Evolutionary conservation across 306 rosid genomes (phyloP), one percentile per base, ranked within the genome.

Genomic region (Glycyrrhiza uralensis): DNA sequence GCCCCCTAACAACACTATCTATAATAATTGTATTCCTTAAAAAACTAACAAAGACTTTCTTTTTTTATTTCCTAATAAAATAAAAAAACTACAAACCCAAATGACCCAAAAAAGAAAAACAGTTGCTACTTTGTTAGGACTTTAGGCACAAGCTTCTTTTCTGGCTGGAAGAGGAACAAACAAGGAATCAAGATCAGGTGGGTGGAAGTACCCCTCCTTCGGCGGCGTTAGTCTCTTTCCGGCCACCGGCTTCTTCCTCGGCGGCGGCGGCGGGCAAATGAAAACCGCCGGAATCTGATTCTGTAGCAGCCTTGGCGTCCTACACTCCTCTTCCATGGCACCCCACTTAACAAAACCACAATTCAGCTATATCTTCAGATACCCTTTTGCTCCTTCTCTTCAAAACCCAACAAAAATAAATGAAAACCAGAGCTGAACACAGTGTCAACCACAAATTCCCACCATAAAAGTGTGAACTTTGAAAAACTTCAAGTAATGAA

Each of bases 181-280:
- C 70, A 92, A 78, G 17, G 91, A 64, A 15, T 92, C 97, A 11
- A 92, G 93, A 76, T 92, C 96, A 17, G 97, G 93, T 11, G 93
- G 87, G 24, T 87, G 88, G 51, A 92, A 92, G 67, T 85, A 89
- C 24, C 91, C 96, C 5, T 81, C 86, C 76, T 77, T 84, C 0
- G 89, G 96, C 3, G 88, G 93, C 2, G 76, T 74, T 22, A 49
- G 73, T 51, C 83, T 72, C 56, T 57, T 80, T 44, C 80, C 83
- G 12, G 61, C 30, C 0, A 49, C 58, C 9, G 84, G 47, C 69
- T 89, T 91, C 87, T 89, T 92, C 88, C 79, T 51, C 1, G 77
- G 83, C 24, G 90, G 96, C 28, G 96, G 88, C 33, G 97, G 82
- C 0, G 93, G 97, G 54, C 93, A 92, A 12, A 66, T 54, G 7